A percentile compares a stretch with the other conserved stretches of the same genome.
Evolutionary conservation across 225 moss, liverwort and hornwort genomes (phyloP).

Genomic region (Pseudoscleropodium purum): DNA sequence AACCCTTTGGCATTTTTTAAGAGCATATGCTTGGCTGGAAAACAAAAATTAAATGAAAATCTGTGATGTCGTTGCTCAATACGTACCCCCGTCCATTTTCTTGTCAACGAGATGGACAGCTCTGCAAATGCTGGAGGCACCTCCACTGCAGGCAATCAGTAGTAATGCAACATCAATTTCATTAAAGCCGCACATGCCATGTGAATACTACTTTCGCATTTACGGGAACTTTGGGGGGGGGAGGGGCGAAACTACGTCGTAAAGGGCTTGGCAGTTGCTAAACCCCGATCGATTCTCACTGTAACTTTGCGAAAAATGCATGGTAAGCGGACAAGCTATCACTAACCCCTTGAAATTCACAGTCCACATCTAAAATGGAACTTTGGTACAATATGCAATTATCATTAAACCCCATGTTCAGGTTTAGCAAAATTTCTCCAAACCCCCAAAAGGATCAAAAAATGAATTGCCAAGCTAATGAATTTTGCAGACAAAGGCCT

Average conservation of each 20-base stretch:
- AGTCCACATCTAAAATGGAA: neutral
- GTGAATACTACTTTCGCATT: neutral
- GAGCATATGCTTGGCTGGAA: neutral
- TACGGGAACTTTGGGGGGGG: too few species aligned
- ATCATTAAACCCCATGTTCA: neutral
- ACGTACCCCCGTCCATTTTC: constrained; percentile 45
- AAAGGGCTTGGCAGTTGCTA: neutral
- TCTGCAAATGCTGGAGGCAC: constrained; percentile 43
- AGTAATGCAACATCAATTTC: neutral
- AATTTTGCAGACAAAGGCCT: neutral
- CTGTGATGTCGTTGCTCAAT: neutral
- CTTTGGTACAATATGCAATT: neutral
- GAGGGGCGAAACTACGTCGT: neutral
- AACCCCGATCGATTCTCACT: neutral
- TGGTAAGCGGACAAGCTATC: neutral
- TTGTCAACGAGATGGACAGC: constrained; percentile 28
- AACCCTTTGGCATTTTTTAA: neutral
- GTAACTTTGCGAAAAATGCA: neutral
- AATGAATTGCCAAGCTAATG: neutral
- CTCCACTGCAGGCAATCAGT: constrained; percentile 28
- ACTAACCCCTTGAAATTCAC: neutral
- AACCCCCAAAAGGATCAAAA: neutral
- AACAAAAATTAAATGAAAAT: neutral
- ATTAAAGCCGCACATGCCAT: neutral
- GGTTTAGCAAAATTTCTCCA: neutral